Evolutionary conservation across 148 eudicot species (phyloP).

Genomic region (Amaranthus cruentus): DNA sequence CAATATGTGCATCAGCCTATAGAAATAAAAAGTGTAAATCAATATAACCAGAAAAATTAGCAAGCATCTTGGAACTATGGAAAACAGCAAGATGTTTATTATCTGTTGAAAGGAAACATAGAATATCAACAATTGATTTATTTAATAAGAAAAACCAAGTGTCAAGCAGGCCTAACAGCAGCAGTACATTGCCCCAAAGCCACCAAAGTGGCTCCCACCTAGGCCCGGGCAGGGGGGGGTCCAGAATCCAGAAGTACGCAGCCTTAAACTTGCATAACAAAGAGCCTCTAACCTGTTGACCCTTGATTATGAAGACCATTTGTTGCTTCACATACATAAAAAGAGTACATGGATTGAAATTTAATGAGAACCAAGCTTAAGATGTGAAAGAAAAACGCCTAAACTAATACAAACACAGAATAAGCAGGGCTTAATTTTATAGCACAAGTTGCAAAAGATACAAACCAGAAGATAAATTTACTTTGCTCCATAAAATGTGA

Average conservation of each 20-base stretch:
- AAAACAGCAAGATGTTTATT: not conserved
- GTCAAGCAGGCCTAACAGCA: not conserved
- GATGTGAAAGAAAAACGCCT: not conserved
- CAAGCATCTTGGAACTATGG: not conserved
- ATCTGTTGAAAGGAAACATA: not conserved
- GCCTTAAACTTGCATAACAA: too few relatives aligned
- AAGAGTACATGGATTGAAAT: too few relatives aligned
- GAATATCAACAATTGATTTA: not conserved
- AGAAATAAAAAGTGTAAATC: not conserved
- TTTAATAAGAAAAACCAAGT: not conserved
- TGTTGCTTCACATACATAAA: too few relatives aligned
- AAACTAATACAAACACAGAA: not conserved
- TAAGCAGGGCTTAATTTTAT: not conserved
- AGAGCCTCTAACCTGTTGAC: too few relatives aligned
- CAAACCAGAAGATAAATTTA: not conserved
- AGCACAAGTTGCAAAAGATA: conserved; percentile 7
- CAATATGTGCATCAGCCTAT: conserved; percentile 32
- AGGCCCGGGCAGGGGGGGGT: too few relatives aligned
- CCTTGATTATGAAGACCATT: too few relatives aligned
- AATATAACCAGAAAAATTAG: not conserved
- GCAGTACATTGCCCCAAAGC: too few relatives aligned
- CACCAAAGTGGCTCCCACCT: too few relatives aligned
- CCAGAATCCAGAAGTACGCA: too few relatives aligned
- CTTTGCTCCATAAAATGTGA: not conserved
- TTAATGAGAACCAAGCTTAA: not conserved